Evolutionary conservation across 2,329 filamentous ascomycete species (phyloP), one percentile per base, ranked within the genome.

Genomic region (Blastomyces silverae): DNA sequence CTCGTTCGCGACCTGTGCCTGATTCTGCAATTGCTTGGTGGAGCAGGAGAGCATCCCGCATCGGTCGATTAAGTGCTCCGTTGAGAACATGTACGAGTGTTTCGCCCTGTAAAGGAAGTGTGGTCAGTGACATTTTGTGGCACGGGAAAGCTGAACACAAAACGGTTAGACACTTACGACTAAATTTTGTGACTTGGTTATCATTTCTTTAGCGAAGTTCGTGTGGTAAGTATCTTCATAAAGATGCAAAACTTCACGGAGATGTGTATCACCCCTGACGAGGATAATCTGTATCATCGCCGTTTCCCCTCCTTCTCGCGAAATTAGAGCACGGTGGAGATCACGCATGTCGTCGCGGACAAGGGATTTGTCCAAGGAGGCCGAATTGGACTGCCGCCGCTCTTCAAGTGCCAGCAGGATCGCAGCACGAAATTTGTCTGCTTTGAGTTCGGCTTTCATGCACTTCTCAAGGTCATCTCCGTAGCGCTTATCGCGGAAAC

Each of bases 21-120:
- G 88, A 88, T 57, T 89, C 85, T 25, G 87, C 89, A 69, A 97
- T 86, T 1, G 94, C 93, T 79, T 97, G 94, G 76, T 96, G 88
- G 1, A 99, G 82, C 2, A 97, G 87, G 48, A 97, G 84, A 2
- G 93, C 91, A 76, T 97, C 94, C 64, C 94, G 90, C 67, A 96
- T 91, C 6, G 94, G 92, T 66, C 90, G 90, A 79, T 97, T 97
- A 80, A 97, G 96, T 65, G 96, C 87, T 72, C 94, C 94, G 78
- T 97, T 97, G 73, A 99, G 88, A 70, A 97, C 91, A 77, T 97
- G 94, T 0, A 92, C 91, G 48, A 97, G 86, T 25, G 96, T 87
- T 79, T 99, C 94, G 68, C 94, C 94, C 92, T 97, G 70, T 34
- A 4, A 10, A 62, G 28, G 34, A 64, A 20, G 25, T 53, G 17